Evolutionary conservation across 768 basidiomycete genomes (phyloP), one percentile per base, ranked within the genome.

Genomic region (Amanita pseudoporphyria): DNA sequence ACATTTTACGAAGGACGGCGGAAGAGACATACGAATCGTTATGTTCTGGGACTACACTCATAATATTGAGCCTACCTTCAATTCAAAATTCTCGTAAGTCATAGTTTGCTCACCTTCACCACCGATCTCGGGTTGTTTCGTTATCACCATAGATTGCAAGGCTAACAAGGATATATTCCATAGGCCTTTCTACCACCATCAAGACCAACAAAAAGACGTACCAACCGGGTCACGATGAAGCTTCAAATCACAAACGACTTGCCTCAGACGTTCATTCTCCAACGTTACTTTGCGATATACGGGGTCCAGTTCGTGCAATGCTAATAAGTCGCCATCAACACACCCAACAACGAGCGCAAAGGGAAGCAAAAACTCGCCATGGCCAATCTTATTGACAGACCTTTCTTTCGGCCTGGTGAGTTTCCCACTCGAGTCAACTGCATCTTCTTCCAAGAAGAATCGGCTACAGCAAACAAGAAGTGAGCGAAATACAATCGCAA

Each of bases 361-460:
- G 35, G 14, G 18, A 44, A 19, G 18, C 41, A 35, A 14, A 24
- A 10, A 19, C 68, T 49, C 57, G 87, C 89, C 90, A 61, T 92
- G 89, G 1, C 90, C 87, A 53, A 94, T 92, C 77, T 99, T 99
- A 67, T 99, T 99, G 22, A 98, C 87, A 1, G 90, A 81, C 58
- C 77, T 79, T 40, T 81, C 70, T 62, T 88, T 88, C 49, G 79
- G 76, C 50, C 79, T 70, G 1, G 73, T 75, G 62, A 99, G 74
- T 57, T 81, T 82, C 2, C 90, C 86, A 28, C 77, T 63, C 21
- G 67, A 57, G 53, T 82, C 77, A 5, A 96, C 71, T 0, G 94
- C 91, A 44, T 85, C 90, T 56, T 89, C 84, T 62, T 98, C 96
- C 38, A 99, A 71, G 65, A 99, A 98, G 65, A 83, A 98, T 5